phyloP scores from a whole-genome alignment of 2,329 filamentous ascomycete species.

The Penicillium sp. region DNA sequence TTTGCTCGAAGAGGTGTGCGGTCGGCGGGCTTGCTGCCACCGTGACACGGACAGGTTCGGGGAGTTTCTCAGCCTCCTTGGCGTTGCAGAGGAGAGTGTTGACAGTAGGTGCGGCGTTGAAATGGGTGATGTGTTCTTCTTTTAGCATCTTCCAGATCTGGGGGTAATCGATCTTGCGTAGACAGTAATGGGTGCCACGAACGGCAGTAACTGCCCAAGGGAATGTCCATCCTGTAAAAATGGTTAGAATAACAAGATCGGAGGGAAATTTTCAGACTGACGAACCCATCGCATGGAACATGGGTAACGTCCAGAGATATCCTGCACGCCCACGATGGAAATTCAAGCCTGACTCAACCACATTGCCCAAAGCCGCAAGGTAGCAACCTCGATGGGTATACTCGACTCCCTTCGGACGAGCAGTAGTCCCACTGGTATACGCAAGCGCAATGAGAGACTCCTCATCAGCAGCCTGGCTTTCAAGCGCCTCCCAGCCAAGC shows the following conservation, averaged over 20 bases:
- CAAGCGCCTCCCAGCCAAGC: conserved; percentile 77
- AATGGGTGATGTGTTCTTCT: conserved; percentile 87
- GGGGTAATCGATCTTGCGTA: conserved; percentile 93
- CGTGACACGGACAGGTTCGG: conserved; percentile 77
- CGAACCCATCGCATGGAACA: conserved; percentile 71
- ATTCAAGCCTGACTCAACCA: conserved; percentile 88
- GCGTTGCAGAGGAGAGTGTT: conserved; percentile 89
- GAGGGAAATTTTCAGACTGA: conserved; percentile 11
- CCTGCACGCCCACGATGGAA: conserved; percentile 69
- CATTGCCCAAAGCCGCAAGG: conserved; percentile 79
- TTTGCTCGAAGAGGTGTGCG: conserved; percentile 88
- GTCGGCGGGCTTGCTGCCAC: conserved; percentile 92
- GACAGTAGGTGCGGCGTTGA: conserved; percentile 93
- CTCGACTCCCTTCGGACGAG: conserved; percentile 87
- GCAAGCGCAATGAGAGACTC: conserved; percentile 83
- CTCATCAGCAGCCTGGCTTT: conserved; percentile 72
- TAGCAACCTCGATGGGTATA: conserved; percentile 90
- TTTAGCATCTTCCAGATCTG: conserved; percentile 90
- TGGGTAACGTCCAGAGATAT: conserved; percentile 90
- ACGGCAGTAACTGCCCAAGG: conserved; percentile 93
- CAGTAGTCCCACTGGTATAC: conserved; percentile 93
- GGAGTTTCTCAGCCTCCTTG: conserved; percentile 71
- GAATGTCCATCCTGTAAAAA: conserved; percentile 71
- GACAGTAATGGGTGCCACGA: conserved; percentile 90
- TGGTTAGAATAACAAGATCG: conserved; percentile 1